Evolutionary conservation across 1,284 basidiomycete species (phyloP).

Genomic region (Cystobasidium pallidum): DNA sequence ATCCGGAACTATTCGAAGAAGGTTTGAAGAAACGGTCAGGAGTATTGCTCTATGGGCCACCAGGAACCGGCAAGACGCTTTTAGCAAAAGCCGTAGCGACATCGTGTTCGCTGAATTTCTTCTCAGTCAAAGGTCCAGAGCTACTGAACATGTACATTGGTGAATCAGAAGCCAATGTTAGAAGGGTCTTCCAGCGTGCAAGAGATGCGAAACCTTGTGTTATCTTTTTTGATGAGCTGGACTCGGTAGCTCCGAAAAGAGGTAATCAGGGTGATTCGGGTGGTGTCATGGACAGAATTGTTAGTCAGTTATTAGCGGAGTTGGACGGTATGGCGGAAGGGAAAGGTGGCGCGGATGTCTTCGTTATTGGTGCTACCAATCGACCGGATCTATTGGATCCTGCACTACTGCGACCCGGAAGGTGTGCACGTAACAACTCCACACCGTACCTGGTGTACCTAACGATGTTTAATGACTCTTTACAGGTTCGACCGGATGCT

Average conservation of each 20-base stretch:
- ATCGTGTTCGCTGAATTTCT: constrained; percentile 60
- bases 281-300: constrained; percentile 61
- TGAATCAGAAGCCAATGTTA: constrained; percentile 60
- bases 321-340: constrained; percentile 59
- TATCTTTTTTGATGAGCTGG: constrained; percentile 61
- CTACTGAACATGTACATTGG: constrained; percentile 61
- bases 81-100: constrained; percentile 61
- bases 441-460: not conserved
- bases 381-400: constrained; percentile 60
- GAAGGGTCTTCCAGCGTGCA: constrained; percentile 59
- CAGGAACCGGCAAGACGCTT: constrained; percentile 60
- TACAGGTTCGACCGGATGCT: constrained; percentile 93
- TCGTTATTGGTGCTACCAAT: constrained; percentile 60
- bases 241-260: constrained; percentile 59
- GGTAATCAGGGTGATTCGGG: constrained; percentile 60
- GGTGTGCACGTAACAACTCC: constrained; percentile 45
- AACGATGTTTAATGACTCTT: not conserved
- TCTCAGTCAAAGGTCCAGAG: constrained; percentile 60
- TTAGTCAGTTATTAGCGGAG: constrained; percentile 59
- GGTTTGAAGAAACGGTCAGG: constrained; percentile 96
- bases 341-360: constrained; percentile 57
- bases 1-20: constrained; percentile 88
- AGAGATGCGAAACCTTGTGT: constrained; percentile 60
- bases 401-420: constrained; percentile 58
- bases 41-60: constrained; percentile 59